Evolutionary conservation across 148 eudicot species (phyloP).

Genomic region (Camellia sinensis): DNA sequence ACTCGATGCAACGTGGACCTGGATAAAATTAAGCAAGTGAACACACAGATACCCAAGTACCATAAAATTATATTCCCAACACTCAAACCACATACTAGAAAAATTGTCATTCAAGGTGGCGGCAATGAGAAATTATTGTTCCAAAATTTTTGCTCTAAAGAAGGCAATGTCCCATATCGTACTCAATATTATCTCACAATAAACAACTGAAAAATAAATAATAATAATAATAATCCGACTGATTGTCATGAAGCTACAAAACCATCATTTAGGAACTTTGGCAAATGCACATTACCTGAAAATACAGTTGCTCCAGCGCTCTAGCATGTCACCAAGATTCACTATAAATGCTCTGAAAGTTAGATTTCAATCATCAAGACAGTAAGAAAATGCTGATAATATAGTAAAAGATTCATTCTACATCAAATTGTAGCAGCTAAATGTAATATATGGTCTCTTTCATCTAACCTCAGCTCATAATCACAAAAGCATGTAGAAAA

Average conservation of each 20-base stretch:
- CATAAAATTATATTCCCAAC: background rate
- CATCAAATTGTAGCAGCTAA: background rate
- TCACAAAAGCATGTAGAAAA: background rate
- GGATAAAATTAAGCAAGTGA: too few relatives aligned
- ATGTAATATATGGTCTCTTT: background rate
- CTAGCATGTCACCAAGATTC: constrained; percentile 95
- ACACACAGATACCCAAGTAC: background rate
- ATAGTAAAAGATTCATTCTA: background rate
- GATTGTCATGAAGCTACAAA: constrained; percentile 12
- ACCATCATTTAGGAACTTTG: constrained; percentile 4
- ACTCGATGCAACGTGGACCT: constrained; percentile 96
- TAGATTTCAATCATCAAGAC: constrained; percentile 10
- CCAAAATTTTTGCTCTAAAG: background rate
- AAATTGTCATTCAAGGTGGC: background rate
- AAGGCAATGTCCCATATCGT: background rate
- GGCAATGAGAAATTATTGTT: background rate
- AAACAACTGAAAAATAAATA: background rate
- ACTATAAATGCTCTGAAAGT: constrained; percentile 79
- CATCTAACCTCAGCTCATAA: background rate
- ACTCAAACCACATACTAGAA: background rate
- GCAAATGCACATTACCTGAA: constrained; percentile 59
- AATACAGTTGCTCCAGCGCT: constrained; percentile 93
- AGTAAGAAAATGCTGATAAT: background rate
- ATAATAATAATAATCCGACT: background rate
- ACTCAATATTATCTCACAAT: background rate